Conservation (phyloP, 345 rosid genomes). For the Eucalyptus cloeziana region DNA sequence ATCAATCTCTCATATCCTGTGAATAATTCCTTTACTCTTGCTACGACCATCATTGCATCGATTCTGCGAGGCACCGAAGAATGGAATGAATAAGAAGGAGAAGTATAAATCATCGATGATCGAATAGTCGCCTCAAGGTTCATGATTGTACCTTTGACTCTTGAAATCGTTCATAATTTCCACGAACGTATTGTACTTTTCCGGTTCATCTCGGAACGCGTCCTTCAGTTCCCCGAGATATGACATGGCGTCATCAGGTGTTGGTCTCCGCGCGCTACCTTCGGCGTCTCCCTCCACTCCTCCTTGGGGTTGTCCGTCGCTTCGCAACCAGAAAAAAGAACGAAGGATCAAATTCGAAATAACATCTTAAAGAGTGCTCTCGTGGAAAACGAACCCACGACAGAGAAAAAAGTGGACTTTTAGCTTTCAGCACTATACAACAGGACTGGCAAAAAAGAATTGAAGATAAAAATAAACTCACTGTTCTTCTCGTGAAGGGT, state of each 20-base stretch:
- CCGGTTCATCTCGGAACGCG: constrained; percentile 79
- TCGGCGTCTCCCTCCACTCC: constrained; percentile 1
- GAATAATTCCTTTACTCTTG: constrained; percentile 73
- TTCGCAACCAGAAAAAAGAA: neutral
- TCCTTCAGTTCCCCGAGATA: constrained; percentile 78
- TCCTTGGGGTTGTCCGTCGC: neutral
- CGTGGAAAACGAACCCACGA: neutral
- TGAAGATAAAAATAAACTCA: neutral
- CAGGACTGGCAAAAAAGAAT: neutral
- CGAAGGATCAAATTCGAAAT: neutral
- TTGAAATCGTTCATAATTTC: constrained; percentile 92
- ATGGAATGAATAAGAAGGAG: neutral
- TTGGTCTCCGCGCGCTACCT: constrained; percentile 30
- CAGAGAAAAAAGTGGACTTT: neutral
- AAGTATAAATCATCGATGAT: neutral
- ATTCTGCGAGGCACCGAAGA: neutral
- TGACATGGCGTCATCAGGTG: constrained; percentile 54
- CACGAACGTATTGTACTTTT: constrained; percentile 66
- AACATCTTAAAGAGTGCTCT: neutral
- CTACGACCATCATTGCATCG: constrained; percentile 61
- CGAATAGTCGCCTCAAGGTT: neutral
- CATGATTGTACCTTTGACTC: constrained; percentile 49
- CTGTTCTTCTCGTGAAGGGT: neutral
- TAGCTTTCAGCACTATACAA: neutral
- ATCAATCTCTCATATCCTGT: constrained; percentile 81